Conservation (phyloP, 805 yeast species). For the Starmerella etchellsii region DNA sequence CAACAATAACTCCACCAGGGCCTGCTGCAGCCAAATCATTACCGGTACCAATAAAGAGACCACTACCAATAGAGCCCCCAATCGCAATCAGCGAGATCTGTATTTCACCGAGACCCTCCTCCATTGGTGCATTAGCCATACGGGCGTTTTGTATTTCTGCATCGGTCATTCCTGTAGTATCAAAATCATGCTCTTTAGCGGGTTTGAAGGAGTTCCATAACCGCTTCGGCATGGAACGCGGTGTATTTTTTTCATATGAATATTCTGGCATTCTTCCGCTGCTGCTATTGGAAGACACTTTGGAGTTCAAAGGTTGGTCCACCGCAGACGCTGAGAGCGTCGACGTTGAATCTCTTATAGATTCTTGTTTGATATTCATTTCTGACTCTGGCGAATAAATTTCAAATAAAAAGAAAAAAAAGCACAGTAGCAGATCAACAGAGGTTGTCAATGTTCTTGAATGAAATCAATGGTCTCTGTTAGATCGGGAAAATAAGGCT, state of each 20-base stretch:
- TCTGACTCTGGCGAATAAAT: too few species aligned
- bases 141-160: slow-evolving; percentile 14
- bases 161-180: slow-evolving; percentile 20
- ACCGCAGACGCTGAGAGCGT: neutral
- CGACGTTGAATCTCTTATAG: too few species aligned
- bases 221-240: neutral
- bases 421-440: too few species aligned
- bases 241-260: neutral
- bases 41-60: slow-evolving; percentile 41
- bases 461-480: too few species aligned
- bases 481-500: too few species aligned
- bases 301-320: neutral
- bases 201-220: slow-evolving; percentile 21
- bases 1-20: slow-evolving; percentile 39
- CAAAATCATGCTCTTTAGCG: slow-evolving; percentile 11
- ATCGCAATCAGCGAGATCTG: slow-evolving; percentile 46
- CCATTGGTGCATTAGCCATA: slow-evolving; percentile 23
- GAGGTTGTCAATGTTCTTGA: too few species aligned
- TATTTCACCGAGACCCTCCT: slow-evolving; percentile 25
- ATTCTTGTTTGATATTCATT: too few species aligned
- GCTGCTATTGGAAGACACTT: neutral
- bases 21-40: slow-evolving; percentile 36
- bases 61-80: slow-evolving; percentile 73
- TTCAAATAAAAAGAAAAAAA: too few species aligned
- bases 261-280: neutral